Conservation (phyloP, 306 rosid species). For the Calophaca sinica region DNA sequence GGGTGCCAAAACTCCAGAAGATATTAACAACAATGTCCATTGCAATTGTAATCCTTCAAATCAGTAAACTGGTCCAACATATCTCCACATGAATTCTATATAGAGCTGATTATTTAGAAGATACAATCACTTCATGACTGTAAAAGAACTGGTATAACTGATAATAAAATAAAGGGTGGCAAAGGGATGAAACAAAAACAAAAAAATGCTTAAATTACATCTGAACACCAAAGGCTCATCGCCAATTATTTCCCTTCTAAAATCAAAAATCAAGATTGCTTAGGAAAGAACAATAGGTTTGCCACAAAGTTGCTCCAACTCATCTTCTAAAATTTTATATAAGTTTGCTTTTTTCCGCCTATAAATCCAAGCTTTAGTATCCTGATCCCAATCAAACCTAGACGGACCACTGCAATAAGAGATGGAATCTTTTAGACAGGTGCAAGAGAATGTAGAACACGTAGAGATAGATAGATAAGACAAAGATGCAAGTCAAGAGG, state of each 20-base stretch:
- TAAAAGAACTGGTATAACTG: neutral
- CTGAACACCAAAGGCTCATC: constrained; percentile 12
- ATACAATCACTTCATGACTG: constrained; percentile 25
- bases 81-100: neutral
- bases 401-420: constrained; percentile 81
- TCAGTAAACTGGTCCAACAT: neutral
- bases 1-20: neutral
- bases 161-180: neutral
- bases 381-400: constrained; percentile 88
- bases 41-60: neutral
- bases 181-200: neutral
- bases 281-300: constrained; percentile 68
- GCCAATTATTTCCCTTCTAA: constrained; percentile 19
- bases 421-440: constrained; percentile 11
- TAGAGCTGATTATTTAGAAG: constrained; percentile 42
- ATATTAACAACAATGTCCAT: neutral
- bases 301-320: constrained; percentile 78
- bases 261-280: constrained; percentile 14
- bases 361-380: constrained; percentile 75
- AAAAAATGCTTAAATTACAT: neutral
- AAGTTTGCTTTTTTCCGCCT: constrained; percentile 75
- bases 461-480: neutral
- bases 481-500: neutral
- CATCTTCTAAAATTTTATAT: constrained; percentile 62
- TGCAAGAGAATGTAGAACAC: neutral